Base-by-base conservation (phyloP, 495 filamentous ascomycete species). In the Massariosphaeria phaeospora region DNA sequence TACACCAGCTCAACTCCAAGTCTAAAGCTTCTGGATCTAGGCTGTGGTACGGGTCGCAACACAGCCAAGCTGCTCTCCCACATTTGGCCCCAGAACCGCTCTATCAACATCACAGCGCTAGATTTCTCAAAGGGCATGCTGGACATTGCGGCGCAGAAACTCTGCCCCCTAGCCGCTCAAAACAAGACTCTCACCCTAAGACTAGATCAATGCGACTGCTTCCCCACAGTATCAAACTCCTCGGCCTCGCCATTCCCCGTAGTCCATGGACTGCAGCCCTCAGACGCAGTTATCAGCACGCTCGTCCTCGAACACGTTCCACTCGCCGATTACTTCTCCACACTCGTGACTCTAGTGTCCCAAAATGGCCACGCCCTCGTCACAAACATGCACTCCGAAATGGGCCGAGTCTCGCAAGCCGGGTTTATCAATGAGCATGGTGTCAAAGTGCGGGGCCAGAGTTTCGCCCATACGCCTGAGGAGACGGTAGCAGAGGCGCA, bases 351-450 rank as follows among this genome's bases (percentile, higher is more conserved):
- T 17, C 67, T 85, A 13, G 64, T 85, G 43, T 66, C 46, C 21
- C 59, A 70, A 0, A 79, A 78, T 0, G 81, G 77, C 5, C 71
- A 78, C 56, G 61, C 84, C 6, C 69, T 86, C 29, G 52, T 88
- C 4, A 88, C 84, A 3, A 88, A 86, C 64, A 88, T 88, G 85
- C 85, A 88, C 62, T 69, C 75, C 6, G 78, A 84, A 13, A 86
- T 87, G 83, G 84, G 84, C 2, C 50, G 58, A 39, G 71, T 77
- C 7, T 79, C 76, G 17, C 83, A 84, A 57, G 84, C 85, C 0
- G 84, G 85, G 2, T 88, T 88, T 63, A 74, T 84, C 43, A 76
- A 73, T 12, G 79, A 79, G 25, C 68, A 71, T 38, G 55, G 51
- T 1, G 55, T 60, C 6, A 88, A 88, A 69, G 73, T 88, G 12